Base-by-base conservation (phyloP, 2,329 filamentous ascomycete species). In the Chrysoporthe deuterocubensis region DNA sequence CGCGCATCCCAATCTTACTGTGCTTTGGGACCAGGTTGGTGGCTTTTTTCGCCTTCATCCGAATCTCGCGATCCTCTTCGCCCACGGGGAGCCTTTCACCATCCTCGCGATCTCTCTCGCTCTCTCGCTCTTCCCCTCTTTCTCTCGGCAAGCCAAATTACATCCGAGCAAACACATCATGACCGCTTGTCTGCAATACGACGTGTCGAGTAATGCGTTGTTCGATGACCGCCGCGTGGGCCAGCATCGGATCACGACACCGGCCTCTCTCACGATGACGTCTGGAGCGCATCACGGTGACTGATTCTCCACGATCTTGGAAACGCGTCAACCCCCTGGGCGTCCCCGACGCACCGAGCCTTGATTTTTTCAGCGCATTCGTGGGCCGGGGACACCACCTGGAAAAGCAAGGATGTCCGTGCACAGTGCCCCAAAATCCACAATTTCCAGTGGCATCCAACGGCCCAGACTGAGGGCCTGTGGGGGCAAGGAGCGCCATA, bases 1-100 rank as follows among this genome's bases (percentile, higher is more conserved):
- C 42, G 68, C 66, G 61, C 67, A 70, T 70, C 68, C 32, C 68
- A 70, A 70, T 70, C 50, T 70, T 65, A 65, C 37, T 61, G 16
- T 60, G 57, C 40, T 61, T 34, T 61, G 52, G 59, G 52, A 57
- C 63, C 48, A 26, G 48, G 1, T 32, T 62, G 60, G 34, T 44
- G 61, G 56, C 37, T 56, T 48, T 37, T 21, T 26, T 40, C 46
- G 43, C 44, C 40, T 46, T 66, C 50, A 58, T 63, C 6, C 52
- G 18, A 32, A 56, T 32, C 26, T 26, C 26, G 26, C 26, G 26
- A 48, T 16, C 50, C 46, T 50, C 46, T 42, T 52, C 34, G 44
- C 54, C 60, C 21, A 21, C 37, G 48, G 40, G 43, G 32, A 40
- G 46, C 16, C 16, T 62, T 60, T 63, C 40, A 46, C 48, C 42